phyloP scores from a whole-genome alignment of 2,329 filamentous ascomycete genomes.

The Stromatinia cepivora region DNA sequence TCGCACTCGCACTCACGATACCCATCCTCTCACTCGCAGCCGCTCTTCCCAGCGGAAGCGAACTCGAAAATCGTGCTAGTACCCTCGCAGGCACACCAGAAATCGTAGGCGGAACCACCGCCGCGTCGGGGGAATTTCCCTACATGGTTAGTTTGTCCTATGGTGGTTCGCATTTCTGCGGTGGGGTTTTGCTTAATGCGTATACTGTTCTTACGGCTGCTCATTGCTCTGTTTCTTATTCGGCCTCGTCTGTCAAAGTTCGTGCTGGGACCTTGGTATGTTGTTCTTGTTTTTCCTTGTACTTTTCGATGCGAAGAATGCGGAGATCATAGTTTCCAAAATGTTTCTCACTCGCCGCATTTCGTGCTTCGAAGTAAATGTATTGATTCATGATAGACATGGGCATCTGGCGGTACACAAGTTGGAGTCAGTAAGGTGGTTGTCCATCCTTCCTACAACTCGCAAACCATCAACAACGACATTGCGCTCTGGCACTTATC shows the following conservation, averaged over 20 bases:
- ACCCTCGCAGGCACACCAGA: not conserved
- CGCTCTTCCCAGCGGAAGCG: not conserved
- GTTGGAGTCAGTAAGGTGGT: conserved; percentile 25
- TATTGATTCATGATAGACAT: conserved; percentile 25
- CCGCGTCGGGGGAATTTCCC: conserved; percentile 31
- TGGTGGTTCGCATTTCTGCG: conserved; percentile 30
- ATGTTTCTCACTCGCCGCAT: not conserved
- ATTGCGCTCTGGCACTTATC: conserved; percentile 32
- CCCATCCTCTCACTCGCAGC: conserved; percentile 12
- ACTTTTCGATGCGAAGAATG: not conserved
- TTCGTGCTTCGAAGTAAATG: not conserved
- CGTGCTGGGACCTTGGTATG: conserved; percentile 33
- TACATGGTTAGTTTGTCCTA: conserved; percentile 29
- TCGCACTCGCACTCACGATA: conserved; percentile 8
- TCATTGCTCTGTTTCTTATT: conserved; percentile 29
- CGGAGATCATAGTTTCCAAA: not conserved
- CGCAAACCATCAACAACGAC: conserved; percentile 23
- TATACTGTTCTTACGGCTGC: conserved; percentile 34
- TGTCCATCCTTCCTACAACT: conserved; percentile 30
- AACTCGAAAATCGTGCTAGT: not conserved
- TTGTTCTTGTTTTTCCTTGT: not conserved
- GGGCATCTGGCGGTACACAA: conserved; percentile 29
- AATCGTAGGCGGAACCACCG: conserved; percentile 28
- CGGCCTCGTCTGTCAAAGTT: conserved; percentile 28
- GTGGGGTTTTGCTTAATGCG: conserved; percentile 31